phyloP scores from a whole-genome alignment of 1,284 basidiomycete species.

The Ceratobasidium papillatum region DNA sequence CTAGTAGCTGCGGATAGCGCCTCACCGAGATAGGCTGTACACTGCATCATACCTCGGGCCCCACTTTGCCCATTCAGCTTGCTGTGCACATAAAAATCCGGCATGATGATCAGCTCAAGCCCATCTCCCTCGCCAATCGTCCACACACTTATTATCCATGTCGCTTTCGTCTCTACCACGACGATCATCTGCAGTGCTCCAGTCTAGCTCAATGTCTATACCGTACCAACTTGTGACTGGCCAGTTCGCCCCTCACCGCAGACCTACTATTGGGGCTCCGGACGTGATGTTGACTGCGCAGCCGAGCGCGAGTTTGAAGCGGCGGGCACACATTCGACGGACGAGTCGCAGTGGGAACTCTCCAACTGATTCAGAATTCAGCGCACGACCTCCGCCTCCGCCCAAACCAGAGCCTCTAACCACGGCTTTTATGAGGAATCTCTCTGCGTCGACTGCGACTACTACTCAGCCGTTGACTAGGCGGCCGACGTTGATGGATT shows the following conservation, averaged over 20 bases:
- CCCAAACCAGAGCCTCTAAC: conserved; percentile 1
- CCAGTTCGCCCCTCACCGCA: neutral
- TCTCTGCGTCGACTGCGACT: neutral
- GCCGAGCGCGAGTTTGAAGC: conserved; percentile 22
- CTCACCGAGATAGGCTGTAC: conserved; percentile 25
- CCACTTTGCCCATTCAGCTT: neutral
- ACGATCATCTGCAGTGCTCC: conserved; percentile 15
- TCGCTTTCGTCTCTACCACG: conserved; percentile 25
- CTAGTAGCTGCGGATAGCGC: neutral
- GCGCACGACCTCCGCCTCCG: neutral
- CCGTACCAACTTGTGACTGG: conserved; percentile 16
- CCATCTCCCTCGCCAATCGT: neutral
- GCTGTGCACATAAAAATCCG: conserved; percentile 33
- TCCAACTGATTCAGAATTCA: conserved; percentile 4
- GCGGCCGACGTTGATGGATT: conserved; percentile 19
- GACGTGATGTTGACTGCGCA: conserved; percentile 10
- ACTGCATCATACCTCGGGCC: neutral
- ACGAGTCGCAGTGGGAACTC: conserved; percentile 21
- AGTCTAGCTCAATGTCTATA: conserved; percentile 20
- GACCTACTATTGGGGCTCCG: conserved; percentile 30
- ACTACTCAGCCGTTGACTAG: neutral
- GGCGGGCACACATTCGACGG: conserved; percentile 33
- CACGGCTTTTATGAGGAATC: conserved; percentile 24
- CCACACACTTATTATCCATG: conserved; percentile 9
- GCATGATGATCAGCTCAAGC: neutral